Conservation (phyloP, 352 stramenopile species). For the Stramenopiles sp. region DNA sequence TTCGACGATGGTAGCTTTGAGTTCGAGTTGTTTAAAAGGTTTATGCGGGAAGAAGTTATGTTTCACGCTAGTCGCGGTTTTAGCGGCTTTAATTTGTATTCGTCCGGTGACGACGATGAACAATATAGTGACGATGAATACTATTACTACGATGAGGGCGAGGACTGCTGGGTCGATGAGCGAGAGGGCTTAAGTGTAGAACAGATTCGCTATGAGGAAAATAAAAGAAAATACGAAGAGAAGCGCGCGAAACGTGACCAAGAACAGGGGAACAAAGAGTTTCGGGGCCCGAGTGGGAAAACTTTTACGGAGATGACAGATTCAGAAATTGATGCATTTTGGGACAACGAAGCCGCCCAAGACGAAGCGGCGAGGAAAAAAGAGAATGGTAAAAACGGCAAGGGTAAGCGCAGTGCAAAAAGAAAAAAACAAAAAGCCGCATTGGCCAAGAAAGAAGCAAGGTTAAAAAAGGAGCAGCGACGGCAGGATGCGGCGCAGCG, state of each 20-base stretch:
- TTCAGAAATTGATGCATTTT: not conserved
- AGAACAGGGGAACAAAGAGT: not conserved
- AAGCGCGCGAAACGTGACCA: not conserved
- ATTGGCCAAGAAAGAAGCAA: not conserved
- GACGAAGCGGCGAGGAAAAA: not conserved
- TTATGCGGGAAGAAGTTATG: constrained; percentile 5
- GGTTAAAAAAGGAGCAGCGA: not conserved
- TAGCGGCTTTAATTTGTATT: too few relatives aligned
- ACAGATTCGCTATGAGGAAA: not conserved
- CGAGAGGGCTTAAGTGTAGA: not conserved
- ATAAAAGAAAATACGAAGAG: not conserved
- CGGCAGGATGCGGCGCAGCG: not conserved
- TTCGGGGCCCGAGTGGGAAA: not conserved
- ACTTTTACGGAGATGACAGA: not conserved
- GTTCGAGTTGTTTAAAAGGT: not conserved
- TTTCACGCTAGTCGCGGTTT: not conserved
- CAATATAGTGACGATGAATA: not conserved
- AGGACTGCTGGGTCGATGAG: too few relatives aligned
- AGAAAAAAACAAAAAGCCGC: not conserved
- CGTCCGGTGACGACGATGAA: not conserved
- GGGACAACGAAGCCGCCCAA: not conserved
- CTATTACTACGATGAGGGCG: not conserved
- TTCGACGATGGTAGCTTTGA: not conserved
- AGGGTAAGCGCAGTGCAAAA: not conserved
- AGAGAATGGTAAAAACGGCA: not conserved